Base-by-base conservation (phyloP, 2,329 filamentous ascomycete species). In the Dothistroma pini region DNA sequence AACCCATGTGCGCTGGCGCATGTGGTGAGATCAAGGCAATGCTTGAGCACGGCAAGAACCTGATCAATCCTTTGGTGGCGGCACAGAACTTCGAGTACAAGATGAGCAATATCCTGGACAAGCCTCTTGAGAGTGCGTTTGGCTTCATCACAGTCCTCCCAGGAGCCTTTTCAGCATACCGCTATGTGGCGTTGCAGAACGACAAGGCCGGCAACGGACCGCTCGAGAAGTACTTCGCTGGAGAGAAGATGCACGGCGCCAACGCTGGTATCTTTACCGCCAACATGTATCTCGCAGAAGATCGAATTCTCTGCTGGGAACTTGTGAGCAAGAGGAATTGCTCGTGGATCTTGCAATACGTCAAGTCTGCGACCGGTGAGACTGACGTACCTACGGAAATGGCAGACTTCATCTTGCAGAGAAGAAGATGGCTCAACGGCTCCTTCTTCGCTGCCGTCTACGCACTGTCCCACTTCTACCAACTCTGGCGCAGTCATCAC, bases 31-130 rank as follows among this genome's bases (percentile, higher is more conserved):
- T 99, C 81, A 97, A 99, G 78, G 93, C 93, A 67, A 97, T 97
- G 93, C 82, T 97, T 79, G 89, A 88, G 29, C 86, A 86, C 60
- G 93, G 93, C 66, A 93, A 90, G 76, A 92, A 96, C 70, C 84
- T 99, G 38, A 75, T 97, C 67, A 99, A 97, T 72, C 95, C 95
- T 0, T 84, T 99, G 4, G 90, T 99, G 22, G 95, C 95, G 1
- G 93, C 93, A 0, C 95, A 99, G 72, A 99, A 99, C 74, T 99
- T 99, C 70, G 95, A 99, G 80, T 99, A 99, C 84, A 99, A 99
- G 83, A 96, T 99, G 89, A 96, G 91, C 76, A 99, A 99, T 73
- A 99, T 99, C 73, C 84, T 99, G 50, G 95, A 99, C 76, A 99
- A 99, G 79, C 95, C 95, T 1, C 81, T 99, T 47, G 95, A 99